These are phyloP conservation scores for Remersonia thermophila DNA, from an alignment of 2,329 filamentous ascomycete species.

Conservation along the genomic window DNA sequence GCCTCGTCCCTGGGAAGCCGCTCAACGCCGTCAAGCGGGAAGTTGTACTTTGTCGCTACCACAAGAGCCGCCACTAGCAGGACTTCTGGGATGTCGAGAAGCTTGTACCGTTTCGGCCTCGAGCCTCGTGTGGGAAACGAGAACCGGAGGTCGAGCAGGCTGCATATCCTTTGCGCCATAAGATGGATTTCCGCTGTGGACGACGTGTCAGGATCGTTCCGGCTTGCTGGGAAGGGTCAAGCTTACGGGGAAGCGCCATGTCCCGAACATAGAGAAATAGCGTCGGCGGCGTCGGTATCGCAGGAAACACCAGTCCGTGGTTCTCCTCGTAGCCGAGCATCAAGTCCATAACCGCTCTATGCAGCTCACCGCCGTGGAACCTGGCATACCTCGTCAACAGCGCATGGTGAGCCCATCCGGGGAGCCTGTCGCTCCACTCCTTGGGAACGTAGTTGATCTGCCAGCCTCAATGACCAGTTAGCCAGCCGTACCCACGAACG, in stretches of 20 bases:
- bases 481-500: no score
- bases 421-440: slow-evolving; percentile 53
- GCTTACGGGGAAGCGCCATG: slow-evolving; percentile 61
- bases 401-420: slow-evolving; percentile 44
- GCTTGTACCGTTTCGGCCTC: slow-evolving; percentile 18
- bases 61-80: slow-evolving; percentile 59
- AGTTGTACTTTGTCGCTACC: slow-evolving; percentile 65
- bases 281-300: slow-evolving; percentile 57
- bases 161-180: slow-evolving; percentile 44
- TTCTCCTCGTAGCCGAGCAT: slow-evolving; percentile 52
- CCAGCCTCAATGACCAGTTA: slow-evolving; percentile 3
- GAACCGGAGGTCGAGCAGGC: slow-evolving; percentile 40
- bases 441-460: slow-evolving; percentile 47
- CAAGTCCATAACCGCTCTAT: slow-evolving; percentile 49
- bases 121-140: slow-evolving; percentile 36
- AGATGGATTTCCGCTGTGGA: slow-evolving; percentile 49
- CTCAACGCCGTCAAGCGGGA: slow-evolving; percentile 54
- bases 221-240: neutral
- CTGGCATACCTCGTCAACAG: slow-evolving; percentile 38
- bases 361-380: slow-evolving; percentile 44
- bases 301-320: slow-evolving; percentile 59
- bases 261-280: slow-evolving; percentile 58
- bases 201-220: slow-evolving; percentile 19
- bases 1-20: slow-evolving; percentile 36
- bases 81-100: slow-evolving; percentile 59